Evolutionary conservation across 257 asterid species (phyloP), one percentile per base, ranked within the genome.

Genomic region (Ophiorrhiza pumila): DNA sequence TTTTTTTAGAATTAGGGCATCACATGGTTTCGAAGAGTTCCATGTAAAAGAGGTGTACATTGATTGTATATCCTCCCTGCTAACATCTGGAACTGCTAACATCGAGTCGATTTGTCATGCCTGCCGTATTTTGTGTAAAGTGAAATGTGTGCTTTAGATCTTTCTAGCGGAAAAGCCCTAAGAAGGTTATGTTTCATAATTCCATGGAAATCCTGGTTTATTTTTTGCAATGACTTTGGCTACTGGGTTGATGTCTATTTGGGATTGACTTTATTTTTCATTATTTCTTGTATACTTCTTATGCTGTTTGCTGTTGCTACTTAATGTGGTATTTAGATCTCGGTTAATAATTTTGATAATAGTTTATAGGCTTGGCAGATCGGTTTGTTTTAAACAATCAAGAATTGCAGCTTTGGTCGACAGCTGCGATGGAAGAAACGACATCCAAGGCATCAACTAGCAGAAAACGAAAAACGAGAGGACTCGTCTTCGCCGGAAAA

Each of bases 381-480:
- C 23, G 23, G 34, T 45, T n/a, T 52, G 20, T 31, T 23, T 65
- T 31, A 45, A 65, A 31, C 49, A 65, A 58, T 10, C 50, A 27
- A n/a, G n/a, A n/a, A n/a, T n/a, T n/a, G n/a, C n/a, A n/a, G n/a
- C n/a, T n/a, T n/a, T n/a, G n/a, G n/a, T n/a, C n/a, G n/a, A n/a
- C n/a, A n/a, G n/a, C 20, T 10, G 64, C 59, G 55, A 74, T 69
- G 69, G 75, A 69, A 0, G 70, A 45, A 31, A 57, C 71, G 22
- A 56, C 79, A 71, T 63, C 80, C 55, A 69, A 59, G 29, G 49
- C 76, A 58, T 93, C 97, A 55, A 76, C 87, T n/a, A 84, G 90
- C 85, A 84, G 95, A 76, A 91, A 91, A 74, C 97, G 93, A n/a
- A 72, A 76, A 13, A 46, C 84, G 96, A 72, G 77, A 79, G 20